phyloP scores from a whole-genome alignment of 73 alveolate genomes.

The Durusdinium trenchii region DNA sequence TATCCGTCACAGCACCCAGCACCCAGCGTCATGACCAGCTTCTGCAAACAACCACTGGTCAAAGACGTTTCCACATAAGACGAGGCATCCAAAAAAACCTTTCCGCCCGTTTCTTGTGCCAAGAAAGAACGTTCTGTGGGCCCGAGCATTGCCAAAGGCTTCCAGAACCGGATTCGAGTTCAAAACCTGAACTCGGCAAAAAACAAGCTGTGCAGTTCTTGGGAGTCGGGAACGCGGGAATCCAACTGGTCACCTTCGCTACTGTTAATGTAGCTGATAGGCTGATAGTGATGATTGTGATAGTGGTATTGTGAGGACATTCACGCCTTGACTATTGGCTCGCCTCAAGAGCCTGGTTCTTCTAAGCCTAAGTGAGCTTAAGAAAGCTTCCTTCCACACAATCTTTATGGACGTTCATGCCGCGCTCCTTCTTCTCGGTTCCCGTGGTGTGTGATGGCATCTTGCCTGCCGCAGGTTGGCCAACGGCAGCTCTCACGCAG shows the following conservation, averaged over 20 bases:
- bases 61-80: background rate
- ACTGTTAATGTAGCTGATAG: background rate
- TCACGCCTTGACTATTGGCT: background rate
- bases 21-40: background rate
- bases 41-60: background rate
- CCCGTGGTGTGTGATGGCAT: slow-evolving; percentile 48
- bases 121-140: background rate
- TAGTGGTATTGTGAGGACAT: background rate
- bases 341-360: background rate
- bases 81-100: background rate
- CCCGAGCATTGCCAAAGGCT: slow-evolving; percentile 99
- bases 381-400: too few relatives aligned
- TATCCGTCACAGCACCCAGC: background rate
- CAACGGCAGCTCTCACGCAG: background rate
- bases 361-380: too few relatives aligned
- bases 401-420: too few relatives aligned
- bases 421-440: slow-evolving; percentile 25
- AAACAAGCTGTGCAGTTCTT: background rate
- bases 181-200: slow-evolving; percentile 96
- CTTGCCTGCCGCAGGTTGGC: background rate
- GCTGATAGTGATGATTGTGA: background rate
- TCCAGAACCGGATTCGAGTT: slow-evolving; percentile 99
- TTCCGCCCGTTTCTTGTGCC: background rate
- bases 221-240: background rate
- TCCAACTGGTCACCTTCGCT: background rate